Conservation (phyloP, 2,329 filamentous ascomycete genomes). For the Cadophora luteo-olivacea region DNA sequence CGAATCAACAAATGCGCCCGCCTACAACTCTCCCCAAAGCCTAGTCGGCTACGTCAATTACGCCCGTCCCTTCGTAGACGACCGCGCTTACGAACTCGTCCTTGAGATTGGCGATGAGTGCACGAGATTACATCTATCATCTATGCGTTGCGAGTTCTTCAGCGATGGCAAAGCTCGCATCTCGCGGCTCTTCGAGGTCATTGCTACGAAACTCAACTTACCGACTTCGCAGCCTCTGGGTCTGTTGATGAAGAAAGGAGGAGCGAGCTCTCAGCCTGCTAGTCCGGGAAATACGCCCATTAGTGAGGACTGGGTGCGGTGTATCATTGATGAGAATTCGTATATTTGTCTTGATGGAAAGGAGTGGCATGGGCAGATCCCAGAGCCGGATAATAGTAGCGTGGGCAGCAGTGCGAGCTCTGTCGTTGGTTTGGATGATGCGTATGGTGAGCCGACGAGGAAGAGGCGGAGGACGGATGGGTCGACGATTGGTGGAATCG, state of each 20-base stretch:
- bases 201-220: conserved; percentile 80
- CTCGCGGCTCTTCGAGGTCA: conserved; percentile 76
- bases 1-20: conserved; percentile 41
- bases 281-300: conserved; percentile 74
- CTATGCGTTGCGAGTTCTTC: conserved; percentile 74
- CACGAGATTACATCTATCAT: conserved; percentile 60
- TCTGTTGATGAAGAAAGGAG: conserved; percentile 70
- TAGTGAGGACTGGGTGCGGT: conserved; percentile 72
- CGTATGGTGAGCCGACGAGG: conserved; percentile 20
- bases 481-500: conserved; percentile 24
- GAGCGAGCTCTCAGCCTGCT: conserved; percentile 63
- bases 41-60: conserved; percentile 72
- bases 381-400: conserved; percentile 19
- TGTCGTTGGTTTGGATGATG: conserved; percentile 15
- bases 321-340: conserved; percentile 66
- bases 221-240: conserved; percentile 67
- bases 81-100: conserved; percentile 73
- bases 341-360: conserved; percentile 65
- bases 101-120: conserved; percentile 78
- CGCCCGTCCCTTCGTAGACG: conserved; percentile 84
- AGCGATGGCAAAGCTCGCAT: conserved; percentile 73
- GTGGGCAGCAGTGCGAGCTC: conserved; percentile 24
- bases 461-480: conserved; percentile 32
- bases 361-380: conserved; percentile 52
- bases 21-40: conserved; percentile 40